Evolutionary conservation across 2,329 filamentous ascomycete genomes (phyloP), one percentile per base, ranked within the genome.

Genomic region (Scedosporium minutisporum): DNA sequence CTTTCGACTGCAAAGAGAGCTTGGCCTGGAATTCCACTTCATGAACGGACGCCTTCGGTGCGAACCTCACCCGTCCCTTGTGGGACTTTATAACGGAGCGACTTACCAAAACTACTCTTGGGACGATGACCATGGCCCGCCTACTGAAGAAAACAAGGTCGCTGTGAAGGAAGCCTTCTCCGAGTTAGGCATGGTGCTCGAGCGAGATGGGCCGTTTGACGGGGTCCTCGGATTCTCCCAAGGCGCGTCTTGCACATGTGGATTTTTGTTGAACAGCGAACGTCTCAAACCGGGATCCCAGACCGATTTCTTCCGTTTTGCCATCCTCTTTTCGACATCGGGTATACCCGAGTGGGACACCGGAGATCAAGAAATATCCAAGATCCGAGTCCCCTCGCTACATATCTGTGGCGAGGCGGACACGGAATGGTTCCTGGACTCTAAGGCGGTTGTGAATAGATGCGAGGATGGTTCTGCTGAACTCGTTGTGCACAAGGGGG

Each of bases 161-260:
- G 23, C 57, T 6, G 33, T 57, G 23, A 44, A 48, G 25, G 42
- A 64, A 1, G 64, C 60, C 18, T 57, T 67, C 7, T 18, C 60
- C 10, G 14, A 55, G 18, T 6, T 66, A 7, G 27, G 58, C 25
- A 57, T 62, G 3, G 61, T 64, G 18, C 58, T 68, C 12, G 60
- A 51, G 14, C 62, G 63, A 16, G 53, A 66, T 16, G 67, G 67
- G 3, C 67, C 67, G 0, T 68, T 68, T n/a, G 67, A 69, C 44
- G 66, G 63, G 18, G 60, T 66, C 18, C 5, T 69, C 6, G 66
- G 67, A n/a, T 69, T 69, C 57, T 67, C 66, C 14, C 64, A 67
- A 46, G 67, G 67, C 2, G 66, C 65, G n/a, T 48, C 61, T 6
- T 53, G 61, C 3, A 18, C 61, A 6, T 38, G 10, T 18, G 51